These are phyloP conservation scores for Jaltomata sinuosa DNA, from an alignment of 257 asterid genomes.

Conservation along the genomic window DNA sequence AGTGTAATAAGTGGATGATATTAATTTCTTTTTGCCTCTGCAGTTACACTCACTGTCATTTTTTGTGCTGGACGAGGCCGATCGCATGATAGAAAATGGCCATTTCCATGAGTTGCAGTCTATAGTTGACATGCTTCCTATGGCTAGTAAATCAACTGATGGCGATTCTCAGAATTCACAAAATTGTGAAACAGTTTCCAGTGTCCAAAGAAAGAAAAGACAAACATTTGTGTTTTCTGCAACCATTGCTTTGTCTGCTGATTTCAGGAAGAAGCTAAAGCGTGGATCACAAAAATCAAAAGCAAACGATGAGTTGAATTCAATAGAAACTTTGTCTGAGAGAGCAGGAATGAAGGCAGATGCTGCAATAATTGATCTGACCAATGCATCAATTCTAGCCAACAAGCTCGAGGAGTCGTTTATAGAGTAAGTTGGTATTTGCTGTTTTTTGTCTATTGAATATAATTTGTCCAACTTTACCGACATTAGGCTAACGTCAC, in stretches of 20 bases:
- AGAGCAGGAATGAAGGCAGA: conserved; percentile 92
- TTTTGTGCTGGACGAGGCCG: conserved; percentile 98
- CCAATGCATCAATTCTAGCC: conserved; percentile 77
- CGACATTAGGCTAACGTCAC: background rate
- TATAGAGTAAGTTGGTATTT: conserved; percentile 57
- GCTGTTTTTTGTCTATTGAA: background rate
- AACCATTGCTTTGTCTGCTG: conserved; percentile 84
- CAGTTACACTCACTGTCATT: conserved; percentile 92
- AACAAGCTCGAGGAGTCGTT: conserved; percentile 77
- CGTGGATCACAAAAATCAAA: conserved; percentile 51
- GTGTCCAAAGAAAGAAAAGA: conserved; percentile 74
- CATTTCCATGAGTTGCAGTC: conserved; percentile 94
- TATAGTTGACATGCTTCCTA: conserved; percentile 91
- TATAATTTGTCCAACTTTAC: background rate
- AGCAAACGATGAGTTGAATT: conserved; percentile 51
- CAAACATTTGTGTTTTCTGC: conserved; percentile 98
- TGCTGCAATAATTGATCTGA: conserved; percentile 81
- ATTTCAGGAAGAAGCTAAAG: conserved; percentile 86
- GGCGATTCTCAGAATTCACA: conserved; percentile 40
- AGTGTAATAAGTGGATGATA: background rate
- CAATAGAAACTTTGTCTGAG: conserved; percentile 85
- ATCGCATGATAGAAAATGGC: conserved; percentile 94
- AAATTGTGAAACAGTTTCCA: conserved; percentile 53
- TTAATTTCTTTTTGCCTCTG: conserved; percentile 15
- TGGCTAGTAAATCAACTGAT: conserved; percentile 43